Conservation (phyloP, 805 yeast species). For the Candida mattraensis region DNA sequence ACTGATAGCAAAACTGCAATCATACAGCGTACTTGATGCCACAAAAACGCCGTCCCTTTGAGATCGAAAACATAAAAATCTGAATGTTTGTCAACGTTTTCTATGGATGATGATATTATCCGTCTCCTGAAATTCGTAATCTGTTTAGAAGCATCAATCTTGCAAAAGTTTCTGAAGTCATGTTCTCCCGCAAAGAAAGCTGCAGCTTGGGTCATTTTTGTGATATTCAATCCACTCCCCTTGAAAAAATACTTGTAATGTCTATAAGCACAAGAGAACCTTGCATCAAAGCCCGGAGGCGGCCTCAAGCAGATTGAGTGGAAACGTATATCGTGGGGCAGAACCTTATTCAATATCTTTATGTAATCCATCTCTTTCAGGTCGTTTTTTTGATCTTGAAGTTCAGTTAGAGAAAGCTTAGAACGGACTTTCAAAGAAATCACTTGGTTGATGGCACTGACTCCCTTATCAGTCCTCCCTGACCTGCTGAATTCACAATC, state of each 20-base stretch:
- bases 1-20: conserved; percentile 76
- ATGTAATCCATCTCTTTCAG: conserved; percentile 72
- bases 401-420: conserved; percentile 59
- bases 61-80: conserved; percentile 70
- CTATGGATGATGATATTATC: conserved; percentile 42
- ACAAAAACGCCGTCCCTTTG: conserved; percentile 85
- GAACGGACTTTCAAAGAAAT: conserved; percentile 79
- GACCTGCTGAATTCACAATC: conserved; percentile 81
- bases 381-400: conserved; percentile 56
- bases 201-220: conserved; percentile 70
- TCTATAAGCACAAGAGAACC: conserved; percentile 84
- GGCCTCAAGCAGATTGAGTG: conserved; percentile 83
- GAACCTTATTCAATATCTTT: conserved; percentile 65
- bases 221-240: conserved; percentile 56
- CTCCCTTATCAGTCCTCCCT: conserved; percentile 96
- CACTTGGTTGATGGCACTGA: conserved; percentile 95
- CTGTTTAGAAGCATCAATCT: conserved; percentile 91
- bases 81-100: conserved; percentile 16
- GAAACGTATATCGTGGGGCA: conserved; percentile 82
- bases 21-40: conserved; percentile 99
- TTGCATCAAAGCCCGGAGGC: conserved; percentile 81
- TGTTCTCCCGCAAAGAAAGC: conserved; percentile 64
- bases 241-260: conserved; percentile 84
- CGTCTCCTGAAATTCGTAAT: conserved; percentile 74
- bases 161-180: conserved; percentile 94